Base-by-base conservation (phyloP, 1,139 yeast species). In the Lodderomyces metapsilosis region DNA sequence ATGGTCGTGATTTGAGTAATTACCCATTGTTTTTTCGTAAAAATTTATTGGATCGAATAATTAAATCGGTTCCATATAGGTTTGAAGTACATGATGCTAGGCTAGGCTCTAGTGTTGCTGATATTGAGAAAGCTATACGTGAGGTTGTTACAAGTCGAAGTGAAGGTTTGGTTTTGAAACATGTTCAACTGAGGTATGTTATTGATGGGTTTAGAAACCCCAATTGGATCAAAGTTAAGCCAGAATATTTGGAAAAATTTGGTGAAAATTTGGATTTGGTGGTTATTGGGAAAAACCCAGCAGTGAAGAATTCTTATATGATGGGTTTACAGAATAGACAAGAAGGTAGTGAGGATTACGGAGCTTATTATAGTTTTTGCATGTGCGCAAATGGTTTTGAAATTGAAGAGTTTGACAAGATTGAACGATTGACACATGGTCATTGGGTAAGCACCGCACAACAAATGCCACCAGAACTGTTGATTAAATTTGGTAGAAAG, bases 351-450 rank as follows among this genome's bases (percentile, higher is more conserved):
- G 32, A 13, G 7, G 18, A 28, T 11, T 13, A 16, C 15, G 59
- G 60, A 3, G 50, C 58, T 3, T 69, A 58, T 52, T 58, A 77
- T 49, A 78, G 94, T 15, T 84, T 92, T 47, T 85, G 95, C 52
- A 75, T 78, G 31, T 88, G 89, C 31, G 94, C 95, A 0, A 89
- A 91, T 55, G 98, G 98, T 0, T 80, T 92, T 49, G 78, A 87
- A 8, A 62, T 66, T 4, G 76, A 71, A 1, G 92, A 85, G 43
- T 82, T 74, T 48, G 75, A 75, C 31, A 70, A 68, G 40, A 82
- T 92, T 28, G 78, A 77, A 34, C 67, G 80, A 18, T 46, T 68
- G 9, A 80, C 95, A 0, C 63, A 70, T 30, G 82, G 80, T 1
- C 74, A 77, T 46, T 88, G 95, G 95, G 67, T 66, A 5, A 61